A percentile compares a stretch with the other conserved stretches of the same genome.
phyloP scores from a whole-genome alignment of 225 moss, liverwort and hornwort genomes.

The Marchantia paleacea region DNA sequence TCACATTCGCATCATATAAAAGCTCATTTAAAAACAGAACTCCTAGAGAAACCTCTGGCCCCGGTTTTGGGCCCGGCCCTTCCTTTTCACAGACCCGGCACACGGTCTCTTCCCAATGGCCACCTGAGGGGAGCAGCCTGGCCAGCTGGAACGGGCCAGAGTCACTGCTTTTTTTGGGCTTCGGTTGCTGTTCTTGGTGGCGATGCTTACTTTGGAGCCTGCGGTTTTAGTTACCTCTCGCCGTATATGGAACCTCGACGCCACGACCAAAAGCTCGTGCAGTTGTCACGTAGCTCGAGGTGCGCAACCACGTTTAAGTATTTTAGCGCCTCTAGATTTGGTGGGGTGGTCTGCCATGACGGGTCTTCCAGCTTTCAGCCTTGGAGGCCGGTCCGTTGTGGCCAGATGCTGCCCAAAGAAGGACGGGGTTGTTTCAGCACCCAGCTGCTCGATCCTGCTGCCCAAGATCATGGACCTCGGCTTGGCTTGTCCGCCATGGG shows the following conservation, averaged over 20 bases:
- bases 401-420: background rate
- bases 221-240: background rate
- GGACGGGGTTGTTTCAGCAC: no score
- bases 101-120: background rate
- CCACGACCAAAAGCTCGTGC: no score
- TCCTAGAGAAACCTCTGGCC: background rate
- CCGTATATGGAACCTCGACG: background rate
- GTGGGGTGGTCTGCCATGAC: background rate
- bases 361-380: background rate
- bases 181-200: background rate
- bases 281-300: background rate
- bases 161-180: background rate
- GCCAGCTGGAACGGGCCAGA: constrained; percentile 1
- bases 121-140: background rate
- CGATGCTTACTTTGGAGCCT: background rate
- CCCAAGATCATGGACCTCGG: background rate
- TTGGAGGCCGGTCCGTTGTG: background rate
- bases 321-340: background rate
- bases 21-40: background rate
- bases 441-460: no score
- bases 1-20: background rate
- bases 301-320: background rate
- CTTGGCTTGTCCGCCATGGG: no score
- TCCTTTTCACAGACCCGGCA: background rate
- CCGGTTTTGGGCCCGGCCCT: background rate